Percentiles rank a stretch among this genome's conserved stretches.
Evolutionary conservation across 2,329 filamentous ascomycete genomes (phyloP).

Genomic region (Amauroascus niger): DNA sequence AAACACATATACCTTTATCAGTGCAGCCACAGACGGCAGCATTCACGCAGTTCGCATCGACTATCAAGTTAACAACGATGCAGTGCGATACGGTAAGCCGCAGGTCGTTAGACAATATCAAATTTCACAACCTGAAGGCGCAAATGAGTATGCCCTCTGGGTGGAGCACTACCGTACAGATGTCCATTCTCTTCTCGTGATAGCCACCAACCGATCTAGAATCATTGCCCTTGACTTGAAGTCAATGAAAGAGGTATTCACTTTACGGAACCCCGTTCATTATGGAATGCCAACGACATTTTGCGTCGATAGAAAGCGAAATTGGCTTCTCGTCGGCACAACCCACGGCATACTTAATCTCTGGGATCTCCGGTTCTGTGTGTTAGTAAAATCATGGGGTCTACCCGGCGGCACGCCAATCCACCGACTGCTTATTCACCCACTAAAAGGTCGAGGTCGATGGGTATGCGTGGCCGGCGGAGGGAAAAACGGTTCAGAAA

Average conservation of each 20-base stretch:
- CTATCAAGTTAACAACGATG: slow-evolving; percentile 48
- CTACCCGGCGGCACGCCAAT: slow-evolving; percentile 71
- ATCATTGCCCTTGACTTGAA: slow-evolving; percentile 78
- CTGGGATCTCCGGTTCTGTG: slow-evolving; percentile 92
- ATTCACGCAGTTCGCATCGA: slow-evolving; percentile 84
- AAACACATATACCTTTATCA: slow-evolving; percentile 86
- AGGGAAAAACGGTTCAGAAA: slow-evolving; percentile 67
- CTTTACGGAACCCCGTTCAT: slow-evolving; percentile 75
- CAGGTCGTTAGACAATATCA: slow-evolving; percentile 69
- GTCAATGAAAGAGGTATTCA: slow-evolving; percentile 72
- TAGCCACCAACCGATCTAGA: slow-evolving; percentile 78
- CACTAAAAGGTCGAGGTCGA: slow-evolving; percentile 64
- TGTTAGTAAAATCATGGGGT: slow-evolving; percentile 80
- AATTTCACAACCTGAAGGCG: slow-evolving; percentile 39
- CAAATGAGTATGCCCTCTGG: slow-evolving; percentile 72
- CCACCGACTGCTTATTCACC: slow-evolving; percentile 68
- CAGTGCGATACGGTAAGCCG: slow-evolving; percentile 66
- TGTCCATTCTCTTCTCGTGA: slow-evolving; percentile 66
- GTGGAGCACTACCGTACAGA: slow-evolving; percentile 84
- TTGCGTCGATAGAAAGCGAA: slow-evolving; percentile 71
- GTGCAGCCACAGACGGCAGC: slow-evolving; percentile 79
- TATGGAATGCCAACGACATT: slow-evolving; percentile 90
- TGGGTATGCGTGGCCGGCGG: slow-evolving; percentile 86
- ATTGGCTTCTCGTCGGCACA: slow-evolving; percentile 87
- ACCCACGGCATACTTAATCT: slow-evolving; percentile 86